Percentiles rank a stretch among this genome's conserved stretches.
Conservation (phyloP, 192 early-diverging fungal species). For the Coemansia sp. region DNA sequence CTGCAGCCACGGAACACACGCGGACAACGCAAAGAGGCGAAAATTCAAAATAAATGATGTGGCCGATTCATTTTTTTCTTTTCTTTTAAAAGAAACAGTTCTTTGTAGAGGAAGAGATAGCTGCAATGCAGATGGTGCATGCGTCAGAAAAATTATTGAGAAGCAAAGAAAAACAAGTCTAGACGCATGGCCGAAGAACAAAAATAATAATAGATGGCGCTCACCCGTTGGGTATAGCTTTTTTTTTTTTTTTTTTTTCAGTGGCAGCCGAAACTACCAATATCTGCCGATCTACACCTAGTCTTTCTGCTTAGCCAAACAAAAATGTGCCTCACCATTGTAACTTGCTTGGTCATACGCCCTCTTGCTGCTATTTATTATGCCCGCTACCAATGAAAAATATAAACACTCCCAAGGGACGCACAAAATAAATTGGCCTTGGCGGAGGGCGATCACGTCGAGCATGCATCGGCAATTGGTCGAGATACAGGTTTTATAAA, state of each 20-base stretch:
- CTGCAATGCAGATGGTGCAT: constrained; percentile 4
- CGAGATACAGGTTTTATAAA: neutral
- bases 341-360: neutral
- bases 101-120: neutral
- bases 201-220: neutral
- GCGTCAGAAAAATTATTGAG: neutral
- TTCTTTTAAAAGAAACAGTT: neutral
- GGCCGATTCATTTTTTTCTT: neutral
- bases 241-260: neutral
- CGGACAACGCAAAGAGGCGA: neutral
- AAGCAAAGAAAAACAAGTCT: neutral
- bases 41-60: neutral
- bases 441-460: neutral
- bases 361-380: neutral
- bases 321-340: neutral
- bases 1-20: neutral
- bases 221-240: neutral
- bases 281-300: neutral
- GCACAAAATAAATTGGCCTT: neutral
- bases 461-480: neutral
- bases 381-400: neutral
- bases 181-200: neutral
- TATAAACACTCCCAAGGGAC: neutral
- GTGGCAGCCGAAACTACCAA: neutral
- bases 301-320: neutral